Percentiles rank a stretch among this genome's conserved stretches.
These are phyloP conservation scores for Sporothrix luriei DNA, from an alignment of 2,329 filamentous ascomycete species.

Conservation along the genomic window DNA sequence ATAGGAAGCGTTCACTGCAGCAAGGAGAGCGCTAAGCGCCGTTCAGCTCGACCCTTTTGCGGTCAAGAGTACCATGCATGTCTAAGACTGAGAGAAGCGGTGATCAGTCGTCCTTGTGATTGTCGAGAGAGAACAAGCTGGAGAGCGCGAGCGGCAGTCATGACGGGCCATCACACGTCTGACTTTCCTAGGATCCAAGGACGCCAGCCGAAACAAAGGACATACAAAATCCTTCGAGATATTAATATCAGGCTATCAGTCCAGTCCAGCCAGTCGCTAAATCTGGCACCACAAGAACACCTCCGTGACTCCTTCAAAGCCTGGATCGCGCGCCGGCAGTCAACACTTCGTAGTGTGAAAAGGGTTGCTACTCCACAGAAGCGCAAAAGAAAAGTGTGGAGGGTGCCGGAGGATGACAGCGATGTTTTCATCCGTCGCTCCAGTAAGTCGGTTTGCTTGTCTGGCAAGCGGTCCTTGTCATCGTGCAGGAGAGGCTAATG, in stretches of 20 bases:
- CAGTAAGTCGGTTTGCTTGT: background rate
- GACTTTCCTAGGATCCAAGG: background rate
- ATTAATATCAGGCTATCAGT: constrained; percentile 2
- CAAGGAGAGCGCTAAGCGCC: constrained; percentile 10
- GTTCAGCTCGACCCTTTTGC: constrained; percentile 12
- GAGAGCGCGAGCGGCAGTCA: background rate
- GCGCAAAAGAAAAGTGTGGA: constrained; percentile 9
- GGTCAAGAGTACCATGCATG: constrained; percentile 19
- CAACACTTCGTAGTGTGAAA: background rate
- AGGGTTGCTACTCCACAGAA: background rate
- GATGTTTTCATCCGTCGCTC: constrained; percentile 6
- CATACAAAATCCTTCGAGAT: constrained; percentile 6
- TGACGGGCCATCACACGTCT: too few species aligned
- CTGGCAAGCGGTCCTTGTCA: constrained; percentile 6
- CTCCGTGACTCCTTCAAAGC: background rate
- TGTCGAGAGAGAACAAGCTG: background rate
- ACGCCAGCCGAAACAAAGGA: background rate
- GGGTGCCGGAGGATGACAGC: background rate
- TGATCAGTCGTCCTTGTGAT: constrained; percentile 8
- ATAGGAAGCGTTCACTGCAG: background rate
- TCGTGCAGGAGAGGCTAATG: constrained; percentile 25
- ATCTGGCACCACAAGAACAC: background rate
- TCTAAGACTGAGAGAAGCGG: background rate
- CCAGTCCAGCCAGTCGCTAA: background rate
- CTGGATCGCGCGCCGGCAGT: constrained; percentile 18